A percentile compares a stretch with the other conserved stretches of the same genome.
Conservation (phyloP, 306 rosid species). For the Trifolium pratense region DNA sequence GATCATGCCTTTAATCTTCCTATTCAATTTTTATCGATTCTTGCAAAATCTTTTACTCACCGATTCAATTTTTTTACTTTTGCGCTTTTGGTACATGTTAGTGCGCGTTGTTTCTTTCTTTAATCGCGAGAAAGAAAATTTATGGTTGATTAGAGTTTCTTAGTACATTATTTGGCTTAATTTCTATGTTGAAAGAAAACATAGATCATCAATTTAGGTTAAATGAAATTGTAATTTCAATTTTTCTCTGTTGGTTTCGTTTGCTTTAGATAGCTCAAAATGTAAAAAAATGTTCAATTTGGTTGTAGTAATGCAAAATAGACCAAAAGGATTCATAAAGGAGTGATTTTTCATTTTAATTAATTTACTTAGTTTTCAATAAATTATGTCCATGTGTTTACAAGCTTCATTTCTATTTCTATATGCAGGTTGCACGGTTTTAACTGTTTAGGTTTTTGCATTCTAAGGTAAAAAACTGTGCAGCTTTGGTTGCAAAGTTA, state of each 20-base stretch:
- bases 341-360: not conserved
- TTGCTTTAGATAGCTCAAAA: conserved; percentile 8
- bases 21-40: conserved; percentile 20
- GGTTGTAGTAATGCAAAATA: conserved; percentile 7
- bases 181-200: conserved; percentile 2
- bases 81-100: conserved; percentile 2
- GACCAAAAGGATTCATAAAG: conserved; percentile 6
- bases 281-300: not conserved
- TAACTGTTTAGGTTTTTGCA: conserved; percentile 52
- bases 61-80: conserved; percentile 34
- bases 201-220: conserved; percentile 31
- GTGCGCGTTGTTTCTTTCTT: conserved; percentile 9
- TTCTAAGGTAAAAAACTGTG: conserved; percentile 39
- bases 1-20: conserved; percentile 34
- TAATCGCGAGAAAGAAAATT: not conserved
- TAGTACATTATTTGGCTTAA: conserved; percentile 16
- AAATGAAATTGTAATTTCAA: conserved; percentile 16
- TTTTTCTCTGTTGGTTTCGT: conserved; percentile 27
- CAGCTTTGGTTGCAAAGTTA: conserved; percentile 59
- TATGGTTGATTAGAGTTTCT: conserved; percentile 5
- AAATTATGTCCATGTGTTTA: conserved; percentile 25
- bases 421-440: conserved; percentile 78
- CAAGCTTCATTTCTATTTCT: conserved; percentile 40
- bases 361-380: conserved; percentile 27
- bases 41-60: not conserved